Base-by-base conservation (phyloP, 495 filamentous ascomycete species). In the Penicillium antarcticum region DNA sequence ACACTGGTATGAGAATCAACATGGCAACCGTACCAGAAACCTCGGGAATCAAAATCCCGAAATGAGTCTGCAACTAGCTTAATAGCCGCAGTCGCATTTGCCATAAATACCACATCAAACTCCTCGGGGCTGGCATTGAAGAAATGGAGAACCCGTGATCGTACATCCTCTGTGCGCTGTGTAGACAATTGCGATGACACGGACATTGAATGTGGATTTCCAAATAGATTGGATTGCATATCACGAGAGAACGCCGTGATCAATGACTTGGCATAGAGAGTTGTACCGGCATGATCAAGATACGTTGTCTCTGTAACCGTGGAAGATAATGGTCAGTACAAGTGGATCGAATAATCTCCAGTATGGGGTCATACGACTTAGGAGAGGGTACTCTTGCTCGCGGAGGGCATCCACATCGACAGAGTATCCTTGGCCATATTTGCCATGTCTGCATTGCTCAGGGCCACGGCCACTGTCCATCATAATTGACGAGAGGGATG, bases 211-310 rank as follows among this genome's bases (percentile, higher is more conserved):
- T 97, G 92, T 0, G 92, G 91, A 57, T 97, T 97, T 10, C 92
- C 92, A 61, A 89, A 89, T 3, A 97, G 73, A 68, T 85, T 88
- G 2, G 82, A 74, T 10, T 82, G 86, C 74, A 96, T 85, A 48
- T 94, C 87, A 3, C 68, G 61, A 9, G 85, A 82, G 69, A 92
- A 95, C 8, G 75, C 74, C 46, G 94, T 85, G 52, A 97, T 86
- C 24, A 91, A 72, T 21, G 89, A 92, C 61, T 87, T 92, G 19
- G 89, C 71, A 65, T 90, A 92, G 2, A 83, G 72, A 0, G 92
- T 94, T 11, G 90, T 90, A 14, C 89, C 92, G 1, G 91, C 92
- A 84, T 97, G 92, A 58, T 97, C 92, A 21, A 97, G 85, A 63
- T 97, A 97, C 41, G 87, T 80, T 9, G 82, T 79, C 46, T 79